Evolutionary conservation across 345 rosid genomes (phyloP), one percentile per base, ranked within the genome.

Genomic region (Ceriops tagal): DNA sequence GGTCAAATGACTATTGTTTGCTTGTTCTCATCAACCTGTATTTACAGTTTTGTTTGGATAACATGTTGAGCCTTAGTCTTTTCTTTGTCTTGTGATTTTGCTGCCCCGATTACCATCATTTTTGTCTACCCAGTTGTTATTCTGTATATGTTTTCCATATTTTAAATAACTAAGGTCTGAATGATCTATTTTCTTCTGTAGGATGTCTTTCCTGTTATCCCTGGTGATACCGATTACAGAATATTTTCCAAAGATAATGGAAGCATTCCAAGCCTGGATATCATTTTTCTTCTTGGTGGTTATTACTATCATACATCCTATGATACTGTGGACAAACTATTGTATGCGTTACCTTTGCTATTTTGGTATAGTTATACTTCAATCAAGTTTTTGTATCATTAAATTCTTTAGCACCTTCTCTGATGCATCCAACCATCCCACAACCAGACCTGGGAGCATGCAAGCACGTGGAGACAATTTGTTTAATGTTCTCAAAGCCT

Each of bases 381-480:
- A 58, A 43, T 67, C 52, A 27, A 64, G 59, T 61, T 71, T 64
- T 77, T 72, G 32, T 69, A 27, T 62, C 26, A 15, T 58, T 61
- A 59, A 57, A 76, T 80, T 32, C 70, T 70, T 78, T 20, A 73
- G 71, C 72, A 71, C 67, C 75, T 77, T 57, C 53, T 75, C 77
- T 81, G 59, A 78, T 75, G 22, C 55, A 69, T 80, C 65, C 52
- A 66, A 71, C 20, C 68, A 61, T 67, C 70, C 66, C 56, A 70
- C 34, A 79, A 79, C 72, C 87, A 95, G 99, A 84, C 98, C 99
- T 69, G 99, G 99, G 67, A 92, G 96, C 86, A 80, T 95, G 81
- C 99, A 95, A 87, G 98, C 92, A 30, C 98, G 98, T 55, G 99
- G 99, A 76, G 98, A 95, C 13, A 95, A 95, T 82, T 86, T 95